phyloP scores from a whole-genome alignment of 345 rosid genomes.

The Lagerstroemia speciosa region DNA sequence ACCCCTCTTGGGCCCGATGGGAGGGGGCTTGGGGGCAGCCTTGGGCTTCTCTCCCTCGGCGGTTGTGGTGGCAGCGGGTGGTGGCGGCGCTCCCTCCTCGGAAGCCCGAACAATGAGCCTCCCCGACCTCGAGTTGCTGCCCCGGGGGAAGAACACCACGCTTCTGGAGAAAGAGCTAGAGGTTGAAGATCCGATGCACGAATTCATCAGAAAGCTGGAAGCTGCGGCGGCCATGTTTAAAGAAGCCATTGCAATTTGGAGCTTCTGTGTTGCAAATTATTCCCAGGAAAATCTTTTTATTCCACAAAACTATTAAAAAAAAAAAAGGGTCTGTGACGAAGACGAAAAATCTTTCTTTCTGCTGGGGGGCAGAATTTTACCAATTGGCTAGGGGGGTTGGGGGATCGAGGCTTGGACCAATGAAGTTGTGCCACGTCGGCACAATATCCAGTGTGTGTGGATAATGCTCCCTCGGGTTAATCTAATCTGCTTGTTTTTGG shows the following conservation, averaged over 20 bases:
- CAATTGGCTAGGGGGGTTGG: not conserved
- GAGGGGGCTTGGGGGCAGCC: slow-evolving; percentile 21
- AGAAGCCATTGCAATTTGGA: slow-evolving; percentile 12
- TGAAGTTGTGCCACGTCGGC: slow-evolving; percentile 8
- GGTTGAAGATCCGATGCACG: slow-evolving; percentile 4
- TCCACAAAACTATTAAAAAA: not conserved
- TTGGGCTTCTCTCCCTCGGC: slow-evolving; percentile 13
- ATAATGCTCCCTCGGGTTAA: slow-evolving; percentile 3
- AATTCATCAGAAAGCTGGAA: slow-evolving; percentile 8
- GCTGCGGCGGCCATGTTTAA: slow-evolving; percentile 18
- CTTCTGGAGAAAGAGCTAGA: slow-evolving; percentile 9
- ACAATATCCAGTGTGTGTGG: slow-evolving; percentile 11
- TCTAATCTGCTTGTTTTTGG: not conserved
- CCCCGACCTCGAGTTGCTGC: slow-evolving; percentile 8
- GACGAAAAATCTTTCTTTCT: slow-evolving; percentile 8
- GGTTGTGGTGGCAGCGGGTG: slow-evolving; percentile 7
- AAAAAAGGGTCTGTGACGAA: not conserved
- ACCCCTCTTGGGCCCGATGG: slow-evolving; percentile 26
- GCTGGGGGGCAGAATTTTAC: not conserved
- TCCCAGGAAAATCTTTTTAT: not conserved
- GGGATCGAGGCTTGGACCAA: slow-evolving; percentile 17
- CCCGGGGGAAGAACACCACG: slow-evolving; percentile 14
- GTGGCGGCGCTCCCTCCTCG: slow-evolving; percentile 11
- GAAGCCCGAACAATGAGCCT: slow-evolving; percentile 11
- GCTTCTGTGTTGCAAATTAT: not conserved